Evolutionary conservation across 176 grass and related monocot genomes (phyloP), one percentile per base, ranked within the genome.

Genomic region (Guadua angustifolia): DNA sequence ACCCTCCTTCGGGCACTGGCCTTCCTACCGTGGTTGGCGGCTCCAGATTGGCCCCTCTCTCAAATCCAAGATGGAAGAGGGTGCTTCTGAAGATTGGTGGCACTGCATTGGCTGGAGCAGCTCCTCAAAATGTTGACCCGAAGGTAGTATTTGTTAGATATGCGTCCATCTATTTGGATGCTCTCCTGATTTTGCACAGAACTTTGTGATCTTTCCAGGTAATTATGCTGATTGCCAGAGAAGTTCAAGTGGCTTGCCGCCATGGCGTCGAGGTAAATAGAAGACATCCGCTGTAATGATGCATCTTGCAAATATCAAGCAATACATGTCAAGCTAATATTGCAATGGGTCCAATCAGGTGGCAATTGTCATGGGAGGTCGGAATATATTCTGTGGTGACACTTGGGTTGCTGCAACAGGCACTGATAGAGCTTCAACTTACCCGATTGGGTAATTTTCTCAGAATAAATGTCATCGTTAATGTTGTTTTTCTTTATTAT

Each of bases 11-110:
- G 25, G 69, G 79, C 42, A 69, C 71, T 75, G 79, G 59, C 14
- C 80, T 82, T 64, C 79, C 74, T 65, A 67, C 65, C 50, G 25
- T 78, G 62, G 67, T 59, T 66, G 71, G 42, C 75, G 72, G 68
- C 75, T 88, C 72, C 25, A 92, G 84, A 82, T 26, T 59, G 25
- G 80, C 57, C 6, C 62, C 79, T 74, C 83, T 82, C 39, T 70
- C 84, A 81, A 92, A 74, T 89, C 81, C 88, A 82, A 94, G 58
- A 58, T 99, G 97, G 97, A 99, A 94, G 79, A 90, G 93, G 45
- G 93, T 99, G 15, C 87, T 99, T 78, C 84, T 99, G 57, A 99
- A 94, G 86, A 90, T 99, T 78, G 91, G 93, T 50, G 91, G 93
- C 10, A 83, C 83, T 64, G 88, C 81, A 12, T 81, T 96, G 78